Percentiles rank a stretch among this genome's conserved stretches.
Conservation (phyloP, 768 basidiomycete genomes). For the Panaeolus papilionaceus region DNA sequence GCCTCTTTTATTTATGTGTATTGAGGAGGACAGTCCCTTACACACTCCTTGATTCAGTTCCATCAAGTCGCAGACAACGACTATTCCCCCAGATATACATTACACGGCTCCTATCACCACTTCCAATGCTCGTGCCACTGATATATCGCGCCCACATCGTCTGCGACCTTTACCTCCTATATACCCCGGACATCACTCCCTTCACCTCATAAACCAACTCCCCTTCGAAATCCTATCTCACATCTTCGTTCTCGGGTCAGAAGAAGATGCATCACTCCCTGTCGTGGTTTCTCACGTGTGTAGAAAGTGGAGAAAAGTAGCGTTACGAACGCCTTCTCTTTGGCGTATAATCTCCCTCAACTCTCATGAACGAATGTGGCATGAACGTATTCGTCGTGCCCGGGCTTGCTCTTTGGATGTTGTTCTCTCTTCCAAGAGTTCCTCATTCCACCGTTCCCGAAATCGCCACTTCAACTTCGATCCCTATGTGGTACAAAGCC, state of each 20-base stretch:
- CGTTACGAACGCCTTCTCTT: constrained; percentile 63
- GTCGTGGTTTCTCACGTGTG: constrained; percentile 74
- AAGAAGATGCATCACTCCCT: constrained; percentile 63
- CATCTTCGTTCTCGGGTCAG: constrained; percentile 66
- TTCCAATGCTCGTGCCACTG: constrained; percentile 19
- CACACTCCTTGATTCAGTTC: background rate
- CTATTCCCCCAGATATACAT: background rate
- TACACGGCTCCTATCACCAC: constrained; percentile 3
- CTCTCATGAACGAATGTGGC: constrained; percentile 62
- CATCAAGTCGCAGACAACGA: constrained; percentile 11
- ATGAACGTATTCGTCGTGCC: constrained; percentile 64
- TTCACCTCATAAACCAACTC: constrained; percentile 61
- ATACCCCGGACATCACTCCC: constrained; percentile 19
- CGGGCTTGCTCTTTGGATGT: constrained; percentile 68
- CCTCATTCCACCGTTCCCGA: constrained; percentile 31
- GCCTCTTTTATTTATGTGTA: background rate
- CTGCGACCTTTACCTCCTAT: constrained; percentile 37
- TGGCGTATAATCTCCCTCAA: constrained; percentile 68
- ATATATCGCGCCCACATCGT: constrained; percentile 44
- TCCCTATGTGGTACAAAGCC: constrained; percentile 51
- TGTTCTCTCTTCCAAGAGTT: constrained; percentile 46
- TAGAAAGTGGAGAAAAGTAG: constrained; percentile 64
- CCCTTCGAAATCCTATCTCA: constrained; percentile 69
- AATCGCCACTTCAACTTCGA: constrained; percentile 45
- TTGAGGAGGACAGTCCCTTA: constrained; percentile 13